These are phyloP conservation scores for Centrapalus pauciflorus DNA, from an alignment of 129 eudicot genomes.

Conservation along the genomic window DNA sequence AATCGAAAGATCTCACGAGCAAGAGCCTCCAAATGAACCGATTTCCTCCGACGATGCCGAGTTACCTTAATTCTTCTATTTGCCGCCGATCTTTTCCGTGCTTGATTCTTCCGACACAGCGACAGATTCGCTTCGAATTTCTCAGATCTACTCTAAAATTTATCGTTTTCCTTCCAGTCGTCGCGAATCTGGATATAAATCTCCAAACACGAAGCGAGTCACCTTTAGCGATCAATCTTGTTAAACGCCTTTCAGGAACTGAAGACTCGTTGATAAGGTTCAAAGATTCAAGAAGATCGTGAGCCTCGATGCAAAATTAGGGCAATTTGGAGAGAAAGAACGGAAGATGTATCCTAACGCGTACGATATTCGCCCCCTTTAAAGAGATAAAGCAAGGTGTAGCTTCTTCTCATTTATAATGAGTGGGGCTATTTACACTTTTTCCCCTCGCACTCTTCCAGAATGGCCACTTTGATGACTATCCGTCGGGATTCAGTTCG, in stretches of 20 bases:
- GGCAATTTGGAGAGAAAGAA: conserved; percentile 21
- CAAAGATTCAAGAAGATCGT: not conserved
- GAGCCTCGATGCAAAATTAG: conserved; percentile 5
- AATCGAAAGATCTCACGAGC: conserved; percentile 9
- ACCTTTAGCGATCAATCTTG: not conserved
- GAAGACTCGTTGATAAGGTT: conserved; percentile 2
- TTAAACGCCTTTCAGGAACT: conserved; percentile 1
- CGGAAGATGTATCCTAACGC: not conserved
- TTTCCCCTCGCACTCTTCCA: not conserved
- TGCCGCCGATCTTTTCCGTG: conserved; percentile 24
- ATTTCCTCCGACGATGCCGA: conserved; percentile 7
- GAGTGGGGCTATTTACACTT: not conserved
- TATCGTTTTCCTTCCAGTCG: not conserved
- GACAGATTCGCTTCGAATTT: conserved; percentile 7
- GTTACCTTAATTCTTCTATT: conserved; percentile 1
- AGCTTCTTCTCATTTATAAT: not conserved
- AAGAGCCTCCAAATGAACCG: not conserved
- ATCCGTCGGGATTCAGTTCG: too few relatives aligned
- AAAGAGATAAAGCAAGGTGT: not conserved
- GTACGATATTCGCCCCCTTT: conserved; percentile 3
- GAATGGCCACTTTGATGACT: not conserved
- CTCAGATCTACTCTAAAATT: conserved; percentile 17
- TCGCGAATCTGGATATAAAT: conserved; percentile 10
- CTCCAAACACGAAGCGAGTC: conserved; percentile 7
- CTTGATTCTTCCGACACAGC: conserved; percentile 27